Percentiles rank a stretch among this genome's conserved stretches.
phyloP scores from a whole-genome alignment of 345 rosid species.

The Brassica napus region Da-Ae NC_063450.1:54927001-54927500 shows the following conservation, averaged over 20 bases:
- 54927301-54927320: constrained; percentile 45
- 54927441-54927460: constrained; percentile 41
- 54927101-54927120: constrained; percentile 39
- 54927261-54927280: constrained; percentile 52
- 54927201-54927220: background rate
- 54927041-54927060: constrained; percentile 73
- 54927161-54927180: constrained; percentile 75
- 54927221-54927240: background rate
- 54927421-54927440: constrained; percentile 65
- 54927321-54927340: constrained; percentile 54
- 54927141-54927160: constrained; percentile 74
- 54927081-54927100: constrained; percentile 76
- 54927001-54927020: constrained; percentile 62
- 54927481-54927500: background rate
- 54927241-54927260: constrained; percentile 35
- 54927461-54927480: background rate
- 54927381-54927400: constrained; percentile 49
- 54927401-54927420: constrained; percentile 46
- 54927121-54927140: constrained; percentile 58
- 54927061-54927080: constrained; percentile 52
- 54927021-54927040: constrained; percentile 50
- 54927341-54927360: constrained; percentile 57
- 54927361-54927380: constrained; percentile 48
- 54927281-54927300: constrained; percentile 46
- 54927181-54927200: constrained; percentile 67